Base-by-base conservation (phyloP, 2,329 filamentous ascomycete species). In the Phaeosphaeriaceae sp. region DNA sequence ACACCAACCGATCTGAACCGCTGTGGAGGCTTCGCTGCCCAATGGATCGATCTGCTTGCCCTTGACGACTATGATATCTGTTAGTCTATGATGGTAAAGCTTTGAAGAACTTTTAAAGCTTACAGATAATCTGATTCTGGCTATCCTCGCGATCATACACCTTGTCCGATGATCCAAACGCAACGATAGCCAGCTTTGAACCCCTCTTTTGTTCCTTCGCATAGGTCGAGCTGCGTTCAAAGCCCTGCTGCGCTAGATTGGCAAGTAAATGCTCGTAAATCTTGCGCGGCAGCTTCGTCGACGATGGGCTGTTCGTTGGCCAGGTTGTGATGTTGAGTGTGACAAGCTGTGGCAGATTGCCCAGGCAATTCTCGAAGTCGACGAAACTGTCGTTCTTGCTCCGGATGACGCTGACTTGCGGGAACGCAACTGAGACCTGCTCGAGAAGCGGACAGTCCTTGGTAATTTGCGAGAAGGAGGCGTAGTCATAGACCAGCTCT, bases 251-350 rank as follows among this genome's bases (percentile, higher is more conserved):
- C 1, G 79, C 78, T 43, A 79, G 64, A 10, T 72, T 70, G 46
- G 77, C 74, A n/a, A 84, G 75, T 7, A 83, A 70, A 47, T 78
- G 76, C 61, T 83, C 80, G 65, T 83, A 84, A 15, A 82, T 72
- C 55, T 77, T 74, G 40, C 78, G 76, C 0, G 80, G 79, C 4
- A 83, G 69, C 28, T 78, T 72, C 8, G 67, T 70, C 47, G 78
- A 75, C 2, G 74, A 78, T 1, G 79, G 79, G 42, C 71, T 75
- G 61, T 80, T 82, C 22, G 66, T 81, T 5, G 82, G 82, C 79
- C 82, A 84, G 4, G 79, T 82, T 0, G 80, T 81, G 60, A 84
- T 80, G 59, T 84, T 81, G 19, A 84, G 69, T 0, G 82, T 83
- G 4, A 80, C 73, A 9, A 84, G 71, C 30, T 79, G 66, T 10